Evolutionary conservation across 306 rosid species (phyloP), one percentile per base, ranked within the genome.

Genomic region (Citrullus amarus): DNA sequence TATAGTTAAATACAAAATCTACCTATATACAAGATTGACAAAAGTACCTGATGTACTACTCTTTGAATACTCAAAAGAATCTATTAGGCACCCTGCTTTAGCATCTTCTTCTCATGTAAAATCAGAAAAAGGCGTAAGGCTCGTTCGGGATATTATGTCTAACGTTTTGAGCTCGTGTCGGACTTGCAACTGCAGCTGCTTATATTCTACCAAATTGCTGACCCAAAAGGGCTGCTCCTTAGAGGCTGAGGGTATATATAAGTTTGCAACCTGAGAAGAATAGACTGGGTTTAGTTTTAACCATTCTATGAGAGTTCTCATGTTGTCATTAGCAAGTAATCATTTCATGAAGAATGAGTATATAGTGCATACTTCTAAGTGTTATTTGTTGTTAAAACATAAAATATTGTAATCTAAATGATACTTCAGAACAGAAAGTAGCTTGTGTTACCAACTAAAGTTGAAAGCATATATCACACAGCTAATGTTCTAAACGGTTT

Each of bases 1-100:
- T 77, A 77, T 77, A 44, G 16, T 61, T 77, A 61, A 44, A 63
- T 46, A 78, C 73, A 60, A 32, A 78, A 78, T 48, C 60, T 73
- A 78, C 46, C 61, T 63, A 62, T 78, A 61, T 48, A 62, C 74
- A 78, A 25, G 46, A 51, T 43, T 71, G 76, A 28, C 41, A 71
- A 16, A 57, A 43, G 44, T 46, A 60, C 72, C 80, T 30, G 80
- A 75, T 75, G 50, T 74, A 32, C 63, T 54, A 30, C 48, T 75
- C 58, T 44, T 46, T 11, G 39, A 28, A 72, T 28, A 72, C 51
- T 74, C 10, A 18, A 54, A 56, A 55, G 54, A 48, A 18, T 36
- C 20, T n/a, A 73, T 3, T 15, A 16, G 0, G 78, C 78, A 73
- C 38, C 68, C 20, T 56, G 54, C 12, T 76, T 36, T 63, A 57